Evolutionary conservation across 352 stramenopile species (phyloP).

Genomic region (Phytophthora multivora): DNA sequence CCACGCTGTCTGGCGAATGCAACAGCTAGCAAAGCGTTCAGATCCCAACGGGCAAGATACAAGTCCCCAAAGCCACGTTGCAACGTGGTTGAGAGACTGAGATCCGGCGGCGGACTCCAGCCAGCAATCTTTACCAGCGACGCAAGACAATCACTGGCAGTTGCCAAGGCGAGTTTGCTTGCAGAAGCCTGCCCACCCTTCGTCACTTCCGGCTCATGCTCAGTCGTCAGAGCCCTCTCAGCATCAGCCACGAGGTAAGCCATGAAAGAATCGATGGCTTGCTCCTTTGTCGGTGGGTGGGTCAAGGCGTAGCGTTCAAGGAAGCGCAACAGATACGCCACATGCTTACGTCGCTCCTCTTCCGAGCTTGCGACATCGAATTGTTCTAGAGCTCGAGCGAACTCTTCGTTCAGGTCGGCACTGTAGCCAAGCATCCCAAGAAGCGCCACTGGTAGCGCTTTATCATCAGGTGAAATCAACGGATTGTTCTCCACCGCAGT

Average conservation of each 20-base stretch:
- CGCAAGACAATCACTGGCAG: slow-evolving; percentile 34
- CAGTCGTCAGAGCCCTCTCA: slow-evolving; percentile 15
- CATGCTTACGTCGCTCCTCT: slow-evolving; percentile 33
- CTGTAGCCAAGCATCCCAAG: slow-evolving; percentile 74
- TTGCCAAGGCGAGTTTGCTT: slow-evolving; percentile 8
- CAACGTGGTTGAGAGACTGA: slow-evolving; percentile 6
- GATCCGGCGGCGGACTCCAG: slow-evolving; percentile 15
- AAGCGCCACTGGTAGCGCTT: slow-evolving; percentile 62
- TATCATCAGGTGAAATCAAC: slow-evolving; percentile 50
- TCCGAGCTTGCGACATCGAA: slow-evolving; percentile 34
- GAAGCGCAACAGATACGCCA: slow-evolving; percentile 71
- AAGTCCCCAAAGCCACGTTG: slow-evolving; percentile 48
- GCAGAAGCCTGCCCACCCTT: slow-evolving; percentile 11
- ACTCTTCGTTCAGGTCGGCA: slow-evolving; percentile 70
- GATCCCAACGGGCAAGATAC: slow-evolving; percentile 52
- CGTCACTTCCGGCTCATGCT: slow-evolving; percentile 9
- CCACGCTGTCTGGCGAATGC: slow-evolving; percentile 46
- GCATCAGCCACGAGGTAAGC: slow-evolving; percentile 38
- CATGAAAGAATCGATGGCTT: slow-evolving; percentile 62
- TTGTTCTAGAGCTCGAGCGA: slow-evolving; percentile 46
- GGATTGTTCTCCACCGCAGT: slow-evolving; percentile 65
- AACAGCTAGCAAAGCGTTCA: slow-evolving; percentile 48
- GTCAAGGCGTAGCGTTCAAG: slow-evolving; percentile 65
- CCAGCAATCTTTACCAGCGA: slow-evolving; percentile 47
- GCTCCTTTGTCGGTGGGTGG: slow-evolving; percentile 48